Evolutionary conservation across 1,284 basidiomycete species (phyloP).

Genomic region (Leccinum subfulvum): DNA sequence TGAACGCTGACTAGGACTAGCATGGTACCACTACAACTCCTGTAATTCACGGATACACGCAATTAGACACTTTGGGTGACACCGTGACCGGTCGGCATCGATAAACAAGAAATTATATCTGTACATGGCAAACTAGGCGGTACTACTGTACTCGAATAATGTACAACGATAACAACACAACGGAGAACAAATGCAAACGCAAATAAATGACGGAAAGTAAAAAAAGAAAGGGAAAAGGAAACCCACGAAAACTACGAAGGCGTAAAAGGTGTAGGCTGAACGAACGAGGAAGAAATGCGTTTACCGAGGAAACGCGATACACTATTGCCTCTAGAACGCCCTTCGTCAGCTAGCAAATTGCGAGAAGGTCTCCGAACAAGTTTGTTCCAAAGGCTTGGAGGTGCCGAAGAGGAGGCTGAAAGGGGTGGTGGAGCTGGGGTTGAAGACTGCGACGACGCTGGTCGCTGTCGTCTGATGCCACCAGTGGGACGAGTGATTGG

Average conservation of each 20-base stretch:
- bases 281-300: slow-evolving; percentile 11
- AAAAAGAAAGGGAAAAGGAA: background rate
- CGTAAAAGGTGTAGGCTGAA: slow-evolving; percentile 6
- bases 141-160: background rate
- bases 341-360: slow-evolving; percentile 16
- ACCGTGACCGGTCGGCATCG: background rate
- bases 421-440: background rate
- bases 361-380: slow-evolving; percentile 23
- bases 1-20: slow-evolving; percentile 39
- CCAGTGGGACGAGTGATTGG: slow-evolving; percentile 5
- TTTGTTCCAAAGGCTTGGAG: slow-evolving; percentile 27
- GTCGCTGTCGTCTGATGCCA: background rate
- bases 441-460: slow-evolving; percentile 7
- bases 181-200: background rate
- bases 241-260: background rate
- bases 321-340: slow-evolving; percentile 12
- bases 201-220: background rate
- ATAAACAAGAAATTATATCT: background rate
- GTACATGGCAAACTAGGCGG: background rate
- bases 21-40: slow-evolving; percentile 15
- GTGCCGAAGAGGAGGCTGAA: slow-evolving; percentile 7
- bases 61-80: slow-evolving; percentile 26
- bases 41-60: slow-evolving; percentile 23
- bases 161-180: background rate
- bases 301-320: slow-evolving; percentile 24